Base-by-base conservation (phyloP, 1,284 basidiomycete genomes). In the Golubevia sp. region DNA sequence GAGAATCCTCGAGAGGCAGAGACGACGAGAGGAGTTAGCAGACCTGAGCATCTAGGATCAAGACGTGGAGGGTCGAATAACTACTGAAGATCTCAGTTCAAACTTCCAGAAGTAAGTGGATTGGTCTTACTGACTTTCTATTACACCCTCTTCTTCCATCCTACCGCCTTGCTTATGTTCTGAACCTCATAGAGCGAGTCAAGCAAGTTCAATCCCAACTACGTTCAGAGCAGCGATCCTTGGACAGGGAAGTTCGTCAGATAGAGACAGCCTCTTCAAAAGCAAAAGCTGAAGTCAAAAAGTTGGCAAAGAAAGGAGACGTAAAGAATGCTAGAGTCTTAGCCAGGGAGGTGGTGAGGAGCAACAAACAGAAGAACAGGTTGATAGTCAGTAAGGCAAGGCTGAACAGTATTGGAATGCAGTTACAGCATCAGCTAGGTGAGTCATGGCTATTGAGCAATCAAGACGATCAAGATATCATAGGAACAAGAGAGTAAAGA, bases 371-470 rank as follows among this genome's bases (percentile, higher is more conserved):
- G 87, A 93, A 94, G 84, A 92, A 97, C 82, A 87, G 94, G 51
- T 85, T 99, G 60, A 91, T 92, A 52, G 92, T 94, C 66, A 92
- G 91, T 86, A 98, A 99, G 85, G 97, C 97, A 30, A 88, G 92
- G 68, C 85, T 99, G 61, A 92, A 93, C 62, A 96, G 93, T 53
- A 97, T 99, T 69, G 88, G 90, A 58, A 91, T 90, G 83, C 96
- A 98, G 84, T 86, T 99, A 63, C 88, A 90, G 61, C 93, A 99
- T 84, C 97, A 99, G 84, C 87, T 97, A 64, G 92, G 96, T 98
- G 79, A 76, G 90, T 85, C 63, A 8, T 38, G 13, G 24, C 21
- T 15, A n/a, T n/a, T n/a, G n/a, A n/a, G n/a, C n/a, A n/a, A n/a
- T n/a, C n/a, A n/a, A n/a, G n/a, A n/a, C n/a, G n/a, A n/a, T n/a